Percentiles rank a stretch among this genome's conserved stretches.
These are phyloP conservation scores for Aleurites moluccanus DNA, from an alignment of 441 rosid genomes.

Conservation along the genomic window DNA sequence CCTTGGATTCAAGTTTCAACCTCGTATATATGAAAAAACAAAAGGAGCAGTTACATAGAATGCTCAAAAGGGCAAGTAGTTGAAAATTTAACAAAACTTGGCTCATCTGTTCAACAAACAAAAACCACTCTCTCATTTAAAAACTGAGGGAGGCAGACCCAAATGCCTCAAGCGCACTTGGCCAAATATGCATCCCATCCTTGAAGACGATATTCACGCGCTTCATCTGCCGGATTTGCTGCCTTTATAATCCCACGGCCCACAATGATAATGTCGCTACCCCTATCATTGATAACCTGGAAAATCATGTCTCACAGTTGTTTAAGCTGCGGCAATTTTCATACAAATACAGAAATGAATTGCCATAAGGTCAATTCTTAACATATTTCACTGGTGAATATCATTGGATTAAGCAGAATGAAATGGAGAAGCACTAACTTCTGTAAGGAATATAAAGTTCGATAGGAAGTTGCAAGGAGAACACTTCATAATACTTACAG, in stretches of 20 bases:
- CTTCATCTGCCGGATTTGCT: conserved; percentile 64
- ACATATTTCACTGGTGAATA: background rate
- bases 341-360: background rate
- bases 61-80: background rate
- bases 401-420: background rate
- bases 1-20: background rate
- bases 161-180: conserved; percentile 17
- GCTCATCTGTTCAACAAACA: background rate
- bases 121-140: background rate
- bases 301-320: conserved; percentile 15
- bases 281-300: conserved; percentile 84
- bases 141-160: background rate
- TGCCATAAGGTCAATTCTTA: background rate
- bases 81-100: conserved; percentile 9
- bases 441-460: too few relatives aligned
- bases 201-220: conserved; percentile 79
- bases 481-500: conserved; percentile 47
- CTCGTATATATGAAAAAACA: background rate
- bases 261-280: conserved; percentile 91
- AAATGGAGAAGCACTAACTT: too few relatives aligned
- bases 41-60: background rate
- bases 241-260: conserved; percentile 97
- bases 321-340: background rate
- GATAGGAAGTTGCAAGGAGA: background rate
- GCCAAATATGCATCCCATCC: conserved; percentile 94